Percentiles rank a stretch among this genome's conserved stretches.
Evolutionary conservation across 495 filamentous ascomycete species (phyloP).

Genomic region (Penicillium lagena): DNA sequence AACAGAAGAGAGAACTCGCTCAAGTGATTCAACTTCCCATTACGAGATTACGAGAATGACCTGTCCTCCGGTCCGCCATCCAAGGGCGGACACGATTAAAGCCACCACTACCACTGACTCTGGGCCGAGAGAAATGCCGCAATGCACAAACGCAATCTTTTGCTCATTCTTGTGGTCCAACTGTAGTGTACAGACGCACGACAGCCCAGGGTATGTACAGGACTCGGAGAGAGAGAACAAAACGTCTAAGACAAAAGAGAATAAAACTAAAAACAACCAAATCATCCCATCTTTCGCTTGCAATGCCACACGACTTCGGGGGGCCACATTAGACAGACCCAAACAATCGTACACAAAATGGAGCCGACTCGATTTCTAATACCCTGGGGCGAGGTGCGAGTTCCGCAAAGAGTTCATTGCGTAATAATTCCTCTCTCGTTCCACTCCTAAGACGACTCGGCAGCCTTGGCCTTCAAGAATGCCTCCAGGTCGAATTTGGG

Average conservation of each 20-base stretch:
- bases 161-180: slow-evolving; percentile 40
- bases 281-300: slow-evolving; percentile 41
- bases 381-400: slow-evolving; percentile 33
- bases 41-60: too few relatives aligned
- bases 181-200: slow-evolving; percentile 40
- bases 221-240: slow-evolving; percentile 22
- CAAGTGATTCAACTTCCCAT: background rate
- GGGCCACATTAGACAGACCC: slow-evolving; percentile 30
- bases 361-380: slow-evolving; percentile 30
- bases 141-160: slow-evolving; percentile 38
- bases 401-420: slow-evolving; percentile 27
- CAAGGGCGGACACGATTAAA: background rate
- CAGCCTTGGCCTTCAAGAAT: slow-evolving; percentile 61
- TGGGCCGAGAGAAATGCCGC: slow-evolving; percentile 14
- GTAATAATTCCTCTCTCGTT: slow-evolving; percentile 28
- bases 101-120: slow-evolving; percentile 1
- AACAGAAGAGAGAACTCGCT: background rate
- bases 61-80: background rate
- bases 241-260: slow-evolving; percentile 37
- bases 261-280: slow-evolving; percentile 27
- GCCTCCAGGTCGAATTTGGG: slow-evolving; percentile 87
- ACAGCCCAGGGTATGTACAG: slow-evolving; percentile 47
- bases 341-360: slow-evolving; percentile 47
- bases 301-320: slow-evolving; percentile 40
- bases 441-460: slow-evolving; percentile 42